Conservation (phyloP, 192 early-diverging fungal genomes). For the Backusella sp. region DNA sequence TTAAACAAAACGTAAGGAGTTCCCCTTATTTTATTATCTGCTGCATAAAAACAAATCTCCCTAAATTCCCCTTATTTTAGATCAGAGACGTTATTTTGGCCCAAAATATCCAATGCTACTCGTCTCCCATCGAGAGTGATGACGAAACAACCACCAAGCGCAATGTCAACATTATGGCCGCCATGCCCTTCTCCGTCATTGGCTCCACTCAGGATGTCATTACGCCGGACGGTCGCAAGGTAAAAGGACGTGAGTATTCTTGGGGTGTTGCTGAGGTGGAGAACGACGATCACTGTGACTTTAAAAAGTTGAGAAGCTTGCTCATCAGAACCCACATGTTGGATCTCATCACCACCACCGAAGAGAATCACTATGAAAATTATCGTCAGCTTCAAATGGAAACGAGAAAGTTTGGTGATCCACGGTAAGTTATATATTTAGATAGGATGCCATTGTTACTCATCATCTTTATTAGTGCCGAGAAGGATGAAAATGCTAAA, state of each 20-base stretch:
- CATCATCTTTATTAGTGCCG: not conserved
- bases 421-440: conserved; percentile 47
- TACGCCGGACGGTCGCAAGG: conserved; percentile 80
- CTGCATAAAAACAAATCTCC: not conserved
- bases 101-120: conserved; percentile 86
- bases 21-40: conserved; percentile 15
- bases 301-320: conserved; percentile 89
- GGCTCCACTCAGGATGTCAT: conserved; percentile 87
- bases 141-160: conserved; percentile 77
- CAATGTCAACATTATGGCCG: conserved; percentile 84
- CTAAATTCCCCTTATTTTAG: conserved; percentile 26
- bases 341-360: conserved; percentile 90
- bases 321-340: conserved; percentile 94
- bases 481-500: conserved; percentile 68
- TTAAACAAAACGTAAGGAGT: conserved; percentile 75
- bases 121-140: conserved; percentile 74
- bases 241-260: conserved; percentile 88
- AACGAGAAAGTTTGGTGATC: conserved; percentile 85
- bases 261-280: conserved; percentile 98
- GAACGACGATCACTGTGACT: conserved; percentile 95
- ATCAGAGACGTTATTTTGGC: conserved; percentile 80
- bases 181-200: conserved; percentile 95
- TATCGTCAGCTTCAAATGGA: conserved; percentile 90
- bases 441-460: not conserved
- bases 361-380: conserved; percentile 96